Base-by-base conservation (phyloP, 163 green algal genomes). In the Botryococcus braunii region DNA sequence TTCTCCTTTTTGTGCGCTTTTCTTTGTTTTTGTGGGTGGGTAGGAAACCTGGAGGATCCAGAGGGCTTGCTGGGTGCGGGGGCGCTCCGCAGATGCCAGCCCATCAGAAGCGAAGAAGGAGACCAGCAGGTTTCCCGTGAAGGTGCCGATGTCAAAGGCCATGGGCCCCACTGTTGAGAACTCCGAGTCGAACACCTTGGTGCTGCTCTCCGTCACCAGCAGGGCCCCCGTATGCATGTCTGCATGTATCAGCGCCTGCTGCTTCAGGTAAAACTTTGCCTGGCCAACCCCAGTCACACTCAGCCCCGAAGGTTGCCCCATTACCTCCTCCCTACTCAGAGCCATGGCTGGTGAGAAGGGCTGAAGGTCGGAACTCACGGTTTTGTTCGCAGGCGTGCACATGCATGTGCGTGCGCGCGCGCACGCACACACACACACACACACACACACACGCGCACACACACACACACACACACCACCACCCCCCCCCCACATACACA, bases 81-180 rank as follows among this genome's bases (percentile, higher is more conserved):
- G n/a, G 9, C 52, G 38, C 13, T 37, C 65, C 27, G 55, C 50
- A 4, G 32, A 36, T 7, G 49, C 57, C 23, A 86, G 87, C 7
- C 94, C 94, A 55, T 96, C 85, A 7, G 77, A 50, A 0, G 88
- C 86, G 68, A 97, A 97, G 78, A 88, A 96, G 25, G 83, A 74
- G 47, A 99, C 78, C 37, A 98, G 77, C 64, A 98, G 77, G 75
- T 99, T 95, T 32, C 75, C 88, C 4, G 97, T 75, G 72, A 97
- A 88, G 80, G 96, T 97, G 73, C 83, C 92, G 7, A 97, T 76
- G 66, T 99, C 94, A 77, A 99, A 99, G 2, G 81, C 93, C 39
- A 98, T 95, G 63, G 94, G 94, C 0, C 94, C 94, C 59, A 89
- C 89, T 76, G 90, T 96, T 0, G 89, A 90, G 86, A 99, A 99